Conservation (phyloP, 2,329 filamentous ascomycete genomes). For the Venturiaceae sp. region DNA sequence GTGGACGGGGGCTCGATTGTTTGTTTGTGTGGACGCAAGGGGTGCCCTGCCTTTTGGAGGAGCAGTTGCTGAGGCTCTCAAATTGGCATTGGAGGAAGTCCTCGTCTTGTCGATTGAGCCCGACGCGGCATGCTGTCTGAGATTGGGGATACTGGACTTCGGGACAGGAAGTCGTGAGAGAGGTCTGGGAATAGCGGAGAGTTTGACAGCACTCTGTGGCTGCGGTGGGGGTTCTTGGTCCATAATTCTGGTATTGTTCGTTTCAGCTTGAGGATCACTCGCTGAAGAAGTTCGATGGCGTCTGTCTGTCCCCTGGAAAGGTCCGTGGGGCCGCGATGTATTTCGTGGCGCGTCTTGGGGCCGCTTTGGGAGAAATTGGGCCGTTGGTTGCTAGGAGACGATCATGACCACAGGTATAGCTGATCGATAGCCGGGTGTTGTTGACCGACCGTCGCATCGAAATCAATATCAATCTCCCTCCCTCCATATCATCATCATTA, state of each 20-base stretch:
- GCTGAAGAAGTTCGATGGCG: background rate
- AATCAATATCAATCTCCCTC: too few relatives aligned
- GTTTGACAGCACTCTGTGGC: background rate
- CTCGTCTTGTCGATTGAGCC: background rate
- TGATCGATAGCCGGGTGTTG: too few relatives aligned
- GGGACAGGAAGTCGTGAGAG: constrained; percentile 7
- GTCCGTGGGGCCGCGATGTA: background rate
- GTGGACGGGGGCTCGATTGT: background rate
- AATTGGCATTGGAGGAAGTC: background rate
- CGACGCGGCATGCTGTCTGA: background rate
- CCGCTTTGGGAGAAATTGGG: background rate
- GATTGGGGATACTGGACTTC: constrained; percentile 7
- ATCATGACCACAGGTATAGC: background rate
- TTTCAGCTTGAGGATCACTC: background rate
- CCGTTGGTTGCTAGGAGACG: background rate
- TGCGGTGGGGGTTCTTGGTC: background rate
- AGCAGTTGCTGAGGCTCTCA: constrained; percentile 1
- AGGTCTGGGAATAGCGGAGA: constrained; percentile 4
- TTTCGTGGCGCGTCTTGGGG: background rate
- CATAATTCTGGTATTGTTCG: background rate
- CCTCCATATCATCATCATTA: too few relatives aligned
- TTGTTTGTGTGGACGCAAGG: background rate
- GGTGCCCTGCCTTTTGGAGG: background rate
- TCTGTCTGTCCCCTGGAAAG: background rate
- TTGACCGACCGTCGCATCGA: too few relatives aligned